Percentiles rank a stretch among this genome's conserved stretches.
phyloP scores from a whole-genome alignment of 1,284 basidiomycete species.

The Apiotrichum brassicae region DNA sequence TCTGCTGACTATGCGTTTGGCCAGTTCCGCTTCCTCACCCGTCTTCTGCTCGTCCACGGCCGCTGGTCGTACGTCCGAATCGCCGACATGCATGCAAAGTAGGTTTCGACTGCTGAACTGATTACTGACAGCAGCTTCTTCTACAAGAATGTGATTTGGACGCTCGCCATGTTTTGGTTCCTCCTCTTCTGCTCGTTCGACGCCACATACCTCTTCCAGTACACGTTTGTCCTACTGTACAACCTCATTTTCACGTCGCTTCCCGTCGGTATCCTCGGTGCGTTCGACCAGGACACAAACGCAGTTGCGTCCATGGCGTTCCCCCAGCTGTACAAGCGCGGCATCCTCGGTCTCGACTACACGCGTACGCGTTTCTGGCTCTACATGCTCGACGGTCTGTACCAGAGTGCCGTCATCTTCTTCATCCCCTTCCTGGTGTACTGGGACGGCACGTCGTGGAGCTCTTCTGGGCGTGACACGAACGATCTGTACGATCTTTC shows the following conservation, averaged over 20 bases:
- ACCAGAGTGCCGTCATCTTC: slow-evolving; percentile 84
- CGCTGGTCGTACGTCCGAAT: slow-evolving; percentile 94
- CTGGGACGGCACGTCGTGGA: slow-evolving; percentile 57
- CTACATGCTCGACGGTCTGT: slow-evolving; percentile 90
- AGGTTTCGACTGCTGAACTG: slow-evolving; percentile 13
- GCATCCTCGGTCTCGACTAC: slow-evolving; percentile 88
- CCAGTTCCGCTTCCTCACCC: slow-evolving; percentile 90
- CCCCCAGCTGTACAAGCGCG: slow-evolving; percentile 88
- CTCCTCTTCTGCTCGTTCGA: slow-evolving; percentile 81
- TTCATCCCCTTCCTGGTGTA: slow-evolving; percentile 79
- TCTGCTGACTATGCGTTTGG: slow-evolving; percentile 97
- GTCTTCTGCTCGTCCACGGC: slow-evolving; percentile 87
- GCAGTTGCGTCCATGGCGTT: slow-evolving; percentile 82
- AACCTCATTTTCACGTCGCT: slow-evolving; percentile 91
- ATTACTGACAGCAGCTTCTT: slow-evolving; percentile 62
- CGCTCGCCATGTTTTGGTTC: slow-evolving; percentile 84
- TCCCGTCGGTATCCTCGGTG: slow-evolving; percentile 83
- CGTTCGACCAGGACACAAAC: slow-evolving; percentile 94
- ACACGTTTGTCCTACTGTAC: slow-evolving; percentile 84
- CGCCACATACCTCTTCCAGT: slow-evolving; percentile 91
- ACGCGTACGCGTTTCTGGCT: slow-evolving; percentile 87
- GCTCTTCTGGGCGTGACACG: slow-evolving; percentile 67
- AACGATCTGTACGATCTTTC: slow-evolving; percentile 81
- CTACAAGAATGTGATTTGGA: slow-evolving; percentile 67
- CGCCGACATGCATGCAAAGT: slow-evolving; percentile 91